phyloP scores from a whole-genome alignment of 2,329 filamentous ascomycete genomes.

The Fusarium azukiicola region DNA sequence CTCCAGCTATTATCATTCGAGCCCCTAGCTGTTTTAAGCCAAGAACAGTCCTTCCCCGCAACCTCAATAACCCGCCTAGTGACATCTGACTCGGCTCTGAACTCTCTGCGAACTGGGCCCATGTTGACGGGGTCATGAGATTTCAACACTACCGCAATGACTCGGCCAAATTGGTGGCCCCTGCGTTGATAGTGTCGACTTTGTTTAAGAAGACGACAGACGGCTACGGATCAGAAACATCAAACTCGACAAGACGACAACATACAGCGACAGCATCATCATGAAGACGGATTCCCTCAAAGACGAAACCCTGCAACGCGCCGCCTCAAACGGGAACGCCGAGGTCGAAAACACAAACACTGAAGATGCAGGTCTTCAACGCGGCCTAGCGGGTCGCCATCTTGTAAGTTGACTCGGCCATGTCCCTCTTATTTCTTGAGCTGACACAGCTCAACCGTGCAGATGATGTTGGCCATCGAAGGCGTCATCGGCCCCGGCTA shows the following conservation, averaged over 20 bases:
- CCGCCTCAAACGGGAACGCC: neutral
- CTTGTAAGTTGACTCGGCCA: slow-evolving; percentile 17
- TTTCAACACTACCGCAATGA: slow-evolving; percentile 3
- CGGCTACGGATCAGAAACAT: neutral
- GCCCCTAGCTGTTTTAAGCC: slow-evolving; percentile 11
- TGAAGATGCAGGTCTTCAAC: slow-evolving; percentile 16
- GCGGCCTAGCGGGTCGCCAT: slow-evolving; percentile 6
- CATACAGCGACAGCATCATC: neutral
- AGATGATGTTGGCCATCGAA: slow-evolving; percentile 40
- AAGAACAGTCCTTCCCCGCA: slow-evolving; percentile 12
- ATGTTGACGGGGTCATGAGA: slow-evolving; percentile 1
- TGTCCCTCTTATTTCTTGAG: neutral
- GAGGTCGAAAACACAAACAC: neutral
- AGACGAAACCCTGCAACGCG: neutral
- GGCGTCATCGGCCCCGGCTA: slow-evolving; percentile 38
- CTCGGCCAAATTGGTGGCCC: neutral
- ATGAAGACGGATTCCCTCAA: slow-evolving; percentile 3
- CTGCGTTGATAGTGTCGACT: neutral
- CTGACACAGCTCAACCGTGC: slow-evolving; percentile 3
- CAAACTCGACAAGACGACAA: neutral
- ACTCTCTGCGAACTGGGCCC: neutral
- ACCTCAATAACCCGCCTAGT: neutral
- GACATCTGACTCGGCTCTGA: slow-evolving; percentile 17
- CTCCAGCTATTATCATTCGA: neutral
- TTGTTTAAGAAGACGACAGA: slow-evolving; percentile 10